Base-by-base conservation (phyloP, 2,329 filamentous ascomycete genomes). In the Shiraia sp. region DNA sequence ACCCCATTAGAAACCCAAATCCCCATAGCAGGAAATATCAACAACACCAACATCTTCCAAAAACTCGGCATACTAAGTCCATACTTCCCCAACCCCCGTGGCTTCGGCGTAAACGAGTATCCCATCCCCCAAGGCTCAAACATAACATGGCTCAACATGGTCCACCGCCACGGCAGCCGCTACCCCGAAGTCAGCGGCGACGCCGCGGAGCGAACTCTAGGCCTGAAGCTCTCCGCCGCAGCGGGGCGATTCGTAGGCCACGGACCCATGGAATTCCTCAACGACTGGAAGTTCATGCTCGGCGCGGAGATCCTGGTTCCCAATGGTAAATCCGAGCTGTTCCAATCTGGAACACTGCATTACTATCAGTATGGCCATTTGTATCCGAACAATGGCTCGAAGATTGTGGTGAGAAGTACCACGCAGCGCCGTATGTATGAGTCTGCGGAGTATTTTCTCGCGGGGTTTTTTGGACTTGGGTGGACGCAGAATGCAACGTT, bases 401-500 rank as follows among this genome's bases (percentile, higher is more conserved):
- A 88, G 70, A 82, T 90, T 45, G 80, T 90, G 42, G 85, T 82
- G 12, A 78, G 87, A 19, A 88, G 86, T 1, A 89, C 86, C 1
- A 88, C 86, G 1, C 85, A 90, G 63, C 82, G 88, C 60, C 81
- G 87, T 16, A 90, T 90, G 87, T 73, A 86, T 15, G 84, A 90
- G 63, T 85, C 79, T 27, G 86, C 86, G 3, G 86, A 90, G 66
- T 86, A 90, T 66, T 90, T 89, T 68, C 71, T 90, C 61, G 84
- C 86, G 5, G 87, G 87, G 0, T 90, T 90, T 72, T 90, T 90
- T 59, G 87, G 87, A 0, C 76, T 89, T 0, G 79, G 85, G 32
- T 90, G 86, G 86, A 77, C 82, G 1, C 77, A 82, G 22, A 87
- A 89, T 59, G 86, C 79, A 6, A 88, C 83, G 0, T 77, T 89